A percentile compares a stretch with the other conserved stretches of the same genome.
Evolutionary conservation across 805 yeast species (phyloP).

Genomic region (Saccharomycopsis oosterbeekiorum): DNA sequence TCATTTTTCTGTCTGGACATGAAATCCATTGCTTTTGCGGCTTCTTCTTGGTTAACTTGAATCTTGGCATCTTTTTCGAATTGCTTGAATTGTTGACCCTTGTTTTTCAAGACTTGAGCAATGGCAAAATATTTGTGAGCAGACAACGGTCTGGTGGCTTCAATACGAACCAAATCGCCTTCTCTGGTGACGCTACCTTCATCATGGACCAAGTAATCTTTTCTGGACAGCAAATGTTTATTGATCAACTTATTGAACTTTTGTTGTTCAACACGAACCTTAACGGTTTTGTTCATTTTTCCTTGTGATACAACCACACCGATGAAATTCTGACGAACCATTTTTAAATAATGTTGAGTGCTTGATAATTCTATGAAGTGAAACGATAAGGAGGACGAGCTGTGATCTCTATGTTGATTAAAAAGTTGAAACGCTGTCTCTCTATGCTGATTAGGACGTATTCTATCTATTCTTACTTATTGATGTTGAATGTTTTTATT

Average conservation of each 20-base stretch:
- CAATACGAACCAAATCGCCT: conserved; percentile 92
- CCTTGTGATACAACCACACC: conserved; percentile 96
- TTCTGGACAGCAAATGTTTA: conserved; percentile 67
- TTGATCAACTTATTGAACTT: conserved; percentile 62
- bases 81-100: conserved; percentile 84
- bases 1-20: conserved; percentile 36
- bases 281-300: conserved; percentile 90
- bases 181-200: conserved; percentile 86
- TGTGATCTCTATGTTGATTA: too few species aligned
- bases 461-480: too few species aligned
- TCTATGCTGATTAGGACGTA: too few species aligned
- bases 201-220: conserved; percentile 86
- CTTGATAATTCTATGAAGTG: too few species aligned
- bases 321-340: conserved; percentile 85
- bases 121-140: conserved; percentile 79
- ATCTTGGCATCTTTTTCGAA: conserved; percentile 66
- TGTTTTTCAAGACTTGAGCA: conserved; percentile 80
- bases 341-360: conserved; percentile 22
- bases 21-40: conserved; percentile 43
- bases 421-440: too few species aligned
- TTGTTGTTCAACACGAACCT: conserved; percentile 77
- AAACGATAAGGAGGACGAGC: too few species aligned
- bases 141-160: conserved; percentile 77
- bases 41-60: conserved; percentile 60
- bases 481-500: background rate